Evolutionary conservation across 2,329 filamentous ascomycete genomes (phyloP).

Genomic region (Onygenales sp.): DNA sequence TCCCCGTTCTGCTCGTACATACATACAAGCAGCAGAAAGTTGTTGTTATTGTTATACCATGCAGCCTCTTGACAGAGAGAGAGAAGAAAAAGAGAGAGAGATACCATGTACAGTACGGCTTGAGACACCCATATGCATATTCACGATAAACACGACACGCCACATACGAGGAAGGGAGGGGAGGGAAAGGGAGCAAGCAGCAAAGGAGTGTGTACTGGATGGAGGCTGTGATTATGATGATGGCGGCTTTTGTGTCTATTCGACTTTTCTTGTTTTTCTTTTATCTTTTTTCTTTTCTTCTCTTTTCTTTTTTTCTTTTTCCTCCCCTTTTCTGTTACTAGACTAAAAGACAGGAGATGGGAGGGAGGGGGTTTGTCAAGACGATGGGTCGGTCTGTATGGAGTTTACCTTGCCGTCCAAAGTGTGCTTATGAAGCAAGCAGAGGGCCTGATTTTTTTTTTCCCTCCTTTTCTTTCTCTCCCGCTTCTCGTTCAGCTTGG

Average conservation of each 20-base stretch:
- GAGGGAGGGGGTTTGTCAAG: neutral
- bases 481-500: neutral
- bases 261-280: neutral
- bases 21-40: neutral
- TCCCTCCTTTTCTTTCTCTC: neutral
- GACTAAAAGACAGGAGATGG: neutral
- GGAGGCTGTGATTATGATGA: too few relatives aligned
- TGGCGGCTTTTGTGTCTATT: neutral
- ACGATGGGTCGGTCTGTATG: neutral
- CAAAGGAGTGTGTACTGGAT: neutral
- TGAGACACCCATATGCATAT: neutral
- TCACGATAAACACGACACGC: slow-evolving; percentile 7
- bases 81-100: neutral
- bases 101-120: slow-evolving; percentile 4
- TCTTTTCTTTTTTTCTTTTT: neutral
- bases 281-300: neutral
- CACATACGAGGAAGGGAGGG: neutral
- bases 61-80: too few relatives aligned
- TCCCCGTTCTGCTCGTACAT: neutral
- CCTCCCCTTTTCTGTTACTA: neutral
- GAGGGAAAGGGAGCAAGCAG: neutral
- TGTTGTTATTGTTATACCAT: neutral
- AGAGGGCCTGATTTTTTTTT: neutral
- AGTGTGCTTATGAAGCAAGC: neutral
- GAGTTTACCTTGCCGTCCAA: neutral